Conservation (phyloP, 768 basidiomycete genomes). For the Boletus bicolor region DNA sequence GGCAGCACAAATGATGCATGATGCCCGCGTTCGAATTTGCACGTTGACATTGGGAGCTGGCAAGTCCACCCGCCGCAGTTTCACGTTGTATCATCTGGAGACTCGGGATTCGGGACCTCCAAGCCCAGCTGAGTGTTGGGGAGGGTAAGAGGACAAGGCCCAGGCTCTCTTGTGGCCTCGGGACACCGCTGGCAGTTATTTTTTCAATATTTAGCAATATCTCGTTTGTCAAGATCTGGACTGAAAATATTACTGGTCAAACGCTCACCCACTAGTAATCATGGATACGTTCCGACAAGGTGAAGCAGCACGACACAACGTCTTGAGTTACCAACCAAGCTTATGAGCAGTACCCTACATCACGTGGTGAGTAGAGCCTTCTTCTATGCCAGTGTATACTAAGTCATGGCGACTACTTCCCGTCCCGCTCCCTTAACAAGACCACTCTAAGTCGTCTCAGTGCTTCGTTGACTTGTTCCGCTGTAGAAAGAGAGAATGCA, state of each 20-base stretch:
- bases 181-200: no score
- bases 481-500: slow-evolving; percentile 68
- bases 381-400: background rate
- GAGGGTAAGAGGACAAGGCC: background rate
- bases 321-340: background rate
- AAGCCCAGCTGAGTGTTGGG: background rate
- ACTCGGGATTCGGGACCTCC: background rate
- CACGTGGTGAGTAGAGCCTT: background rate
- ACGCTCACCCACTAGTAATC: background rate
- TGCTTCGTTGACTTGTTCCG: slow-evolving; percentile 72
- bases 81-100: background rate
- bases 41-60: background rate
- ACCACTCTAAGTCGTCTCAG: slow-evolving; percentile 55
- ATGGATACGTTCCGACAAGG: background rate
- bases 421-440: slow-evolving; percentile 25
- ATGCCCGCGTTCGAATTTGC: background rate
- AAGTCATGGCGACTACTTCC: slow-evolving; percentile 1
- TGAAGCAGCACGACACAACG: background rate
- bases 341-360: slow-evolving; percentile 5
- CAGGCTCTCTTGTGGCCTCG: background rate
- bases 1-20: background rate
- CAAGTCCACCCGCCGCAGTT: background rate
- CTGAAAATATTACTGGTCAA: background rate
- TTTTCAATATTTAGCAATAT: background rate
- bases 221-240: background rate